A percentile compares a stretch with the other conserved stretches of the same genome.
Conservation (phyloP, 345 rosid species). For the Populus deltoides region DNA sequence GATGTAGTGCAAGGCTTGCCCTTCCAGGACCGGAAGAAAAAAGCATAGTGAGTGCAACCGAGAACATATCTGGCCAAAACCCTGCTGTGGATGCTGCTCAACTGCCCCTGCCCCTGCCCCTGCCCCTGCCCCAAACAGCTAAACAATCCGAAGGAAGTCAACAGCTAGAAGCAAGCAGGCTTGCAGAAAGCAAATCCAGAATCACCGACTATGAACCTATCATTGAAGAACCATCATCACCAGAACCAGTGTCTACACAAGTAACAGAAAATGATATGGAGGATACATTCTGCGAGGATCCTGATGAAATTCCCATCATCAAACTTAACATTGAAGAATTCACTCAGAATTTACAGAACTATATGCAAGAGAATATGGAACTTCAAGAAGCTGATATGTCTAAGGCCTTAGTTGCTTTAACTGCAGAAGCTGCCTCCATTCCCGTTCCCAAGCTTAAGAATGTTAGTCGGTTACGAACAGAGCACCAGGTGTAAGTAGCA, state of each 20-base stretch:
- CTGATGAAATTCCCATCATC: slow-evolving; percentile 46
- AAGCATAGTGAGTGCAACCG: slow-evolving; percentile 40
- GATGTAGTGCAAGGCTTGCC: slow-evolving; percentile 81
- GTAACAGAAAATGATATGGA: slow-evolving; percentile 35
- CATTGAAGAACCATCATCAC: slow-evolving; percentile 31
- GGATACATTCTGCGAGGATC: slow-evolving; percentile 27
- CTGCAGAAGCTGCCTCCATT: slow-evolving; percentile 44
- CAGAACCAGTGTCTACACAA: slow-evolving; percentile 18
- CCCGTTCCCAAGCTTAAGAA: slow-evolving; percentile 41
- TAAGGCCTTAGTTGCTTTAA: slow-evolving; percentile 43
- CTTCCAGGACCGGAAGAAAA: slow-evolving; percentile 83
- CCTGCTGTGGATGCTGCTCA: slow-evolving; percentile 34
- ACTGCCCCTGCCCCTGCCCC: slow-evolving; percentile 8
- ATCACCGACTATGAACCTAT: slow-evolving; percentile 14
- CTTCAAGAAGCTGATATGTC: slow-evolving; percentile 33
- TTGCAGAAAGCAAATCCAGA: slow-evolving; percentile 20
- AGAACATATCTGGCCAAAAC: slow-evolving; percentile 33
- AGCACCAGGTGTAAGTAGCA: slow-evolving; percentile 65
- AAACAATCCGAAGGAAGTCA: slow-evolving; percentile 29
- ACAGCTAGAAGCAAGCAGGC: slow-evolving; percentile 26
- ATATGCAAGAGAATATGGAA: slow-evolving; percentile 20
- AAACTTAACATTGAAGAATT: slow-evolving; percentile 35
- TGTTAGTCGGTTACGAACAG: slow-evolving; percentile 44
- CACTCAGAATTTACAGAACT: slow-evolving; percentile 26
- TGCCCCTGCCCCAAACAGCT: slow-evolving; percentile 36